Conservation (phyloP, 768 basidiomycete species). For the Leccinellum rugosiceps region DNA sequence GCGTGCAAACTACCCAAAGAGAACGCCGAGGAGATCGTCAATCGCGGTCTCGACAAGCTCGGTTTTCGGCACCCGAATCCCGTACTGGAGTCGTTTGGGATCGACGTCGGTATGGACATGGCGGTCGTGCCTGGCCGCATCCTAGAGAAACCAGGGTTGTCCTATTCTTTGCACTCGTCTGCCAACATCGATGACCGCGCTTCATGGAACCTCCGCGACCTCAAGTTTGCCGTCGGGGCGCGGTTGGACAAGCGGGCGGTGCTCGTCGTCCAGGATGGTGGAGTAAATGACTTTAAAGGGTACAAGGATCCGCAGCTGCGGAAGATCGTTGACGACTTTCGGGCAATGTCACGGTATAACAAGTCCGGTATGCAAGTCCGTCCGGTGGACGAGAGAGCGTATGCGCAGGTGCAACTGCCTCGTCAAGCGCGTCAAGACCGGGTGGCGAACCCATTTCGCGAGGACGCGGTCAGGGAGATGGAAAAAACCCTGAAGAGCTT, state of each 20-base stretch:
- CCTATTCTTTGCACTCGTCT: constrained; percentile 33
- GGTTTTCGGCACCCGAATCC: constrained; percentile 37
- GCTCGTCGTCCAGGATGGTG: constrained; percentile 58
- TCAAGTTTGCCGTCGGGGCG: constrained; percentile 59
- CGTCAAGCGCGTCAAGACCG: constrained; percentile 41
- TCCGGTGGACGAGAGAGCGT: constrained; percentile 25
- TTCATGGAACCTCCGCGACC: constrained; percentile 50
- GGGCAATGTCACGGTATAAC: constrained; percentile 57
- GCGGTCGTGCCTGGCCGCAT: constrained; percentile 53
- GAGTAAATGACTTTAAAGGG: constrained; percentile 51
- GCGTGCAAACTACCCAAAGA: constrained; percentile 47
- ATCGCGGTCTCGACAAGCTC: constrained; percentile 40
- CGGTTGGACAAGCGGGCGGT: constrained; percentile 63
- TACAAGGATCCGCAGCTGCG: constrained; percentile 47
- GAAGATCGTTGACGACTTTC: constrained; percentile 46
- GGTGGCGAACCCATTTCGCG: constrained; percentile 48
- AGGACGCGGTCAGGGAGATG: constrained; percentile 39
- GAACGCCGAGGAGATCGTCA: constrained; percentile 43
- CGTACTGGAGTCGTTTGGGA: constrained; percentile 39
- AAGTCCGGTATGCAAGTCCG: constrained; percentile 58
- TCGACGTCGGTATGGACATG: constrained; percentile 46
- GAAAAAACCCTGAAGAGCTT: neutral
- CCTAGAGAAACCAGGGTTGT: constrained; percentile 41
- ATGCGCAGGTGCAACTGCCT: constrained; percentile 42
- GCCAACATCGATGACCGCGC: constrained; percentile 38